These are phyloP conservation scores for Fraxinus dipetala DNA, from an alignment of 305 asterid genomes.

Conservation along the genomic window DNA sequence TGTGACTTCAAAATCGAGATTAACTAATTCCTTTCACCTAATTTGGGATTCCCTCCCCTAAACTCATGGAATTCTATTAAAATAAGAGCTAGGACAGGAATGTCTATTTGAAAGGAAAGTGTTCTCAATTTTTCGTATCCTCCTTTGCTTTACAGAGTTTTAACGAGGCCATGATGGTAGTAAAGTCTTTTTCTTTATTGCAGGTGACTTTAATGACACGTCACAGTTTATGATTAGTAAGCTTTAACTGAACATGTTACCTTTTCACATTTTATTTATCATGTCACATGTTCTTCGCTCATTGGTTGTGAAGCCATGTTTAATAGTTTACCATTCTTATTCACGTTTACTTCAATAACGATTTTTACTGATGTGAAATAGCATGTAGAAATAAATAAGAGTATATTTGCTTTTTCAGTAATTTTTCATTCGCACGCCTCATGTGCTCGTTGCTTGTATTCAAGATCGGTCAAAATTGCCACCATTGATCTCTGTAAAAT, in stretches of 20 bases:
- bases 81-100: background rate
- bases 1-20: background rate
- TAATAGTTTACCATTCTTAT: background rate
- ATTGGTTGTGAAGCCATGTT: background rate
- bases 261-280: background rate
- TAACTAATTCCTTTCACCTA: background rate
- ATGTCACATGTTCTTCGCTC: background rate
- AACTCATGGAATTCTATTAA: background rate
- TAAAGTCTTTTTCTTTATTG: background rate
- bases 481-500: background rate
- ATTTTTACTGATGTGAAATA: background rate
- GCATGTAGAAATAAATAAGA: background rate
- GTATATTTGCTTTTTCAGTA: background rate
- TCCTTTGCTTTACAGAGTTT: background rate
- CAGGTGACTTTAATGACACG: no score
- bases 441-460: background rate
- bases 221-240: background rate
- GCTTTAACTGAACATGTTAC: background rate
- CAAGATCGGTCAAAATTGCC: background rate
- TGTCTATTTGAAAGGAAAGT: background rate
- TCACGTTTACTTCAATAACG: background rate
- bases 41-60: background rate
- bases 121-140: background rate
- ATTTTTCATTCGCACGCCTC: background rate
- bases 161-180: background rate